Base-by-base conservation (phyloP, 2,329 filamentous ascomycete genomes). In the Diaporthe nobilis region DNA sequence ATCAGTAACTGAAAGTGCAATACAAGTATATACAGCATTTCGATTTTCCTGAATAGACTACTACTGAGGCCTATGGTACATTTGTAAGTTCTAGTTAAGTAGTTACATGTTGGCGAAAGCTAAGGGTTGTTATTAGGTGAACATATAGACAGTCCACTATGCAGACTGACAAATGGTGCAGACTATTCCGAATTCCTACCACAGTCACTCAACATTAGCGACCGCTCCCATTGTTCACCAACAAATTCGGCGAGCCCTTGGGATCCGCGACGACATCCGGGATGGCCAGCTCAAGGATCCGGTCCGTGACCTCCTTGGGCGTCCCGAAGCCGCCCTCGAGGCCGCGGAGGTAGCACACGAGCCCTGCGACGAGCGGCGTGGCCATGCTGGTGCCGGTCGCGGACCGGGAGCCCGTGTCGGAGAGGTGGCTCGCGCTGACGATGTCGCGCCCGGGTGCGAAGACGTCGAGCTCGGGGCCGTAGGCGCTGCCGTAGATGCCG, bases 331-430 rank as follows among this genome's bases (percentile, higher is more conserved):
- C 65, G 31, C 47, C 65, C 31, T 89, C 86, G 1, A 88, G 81
- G 13, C 81, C 83, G 76, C 88, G 80, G 42, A 92, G 82, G 81
- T 92, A 92, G n/a, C 89, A 85, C 17, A 87, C 90, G 22, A 93
- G 81, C 13, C 91, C 92, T 31, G 89, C 85, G 71, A 93, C 85
- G 79, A 92, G 90, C 0, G 91, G 91, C 7, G 87, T 84, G 2
- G 91, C 89, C 91, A 92, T 92, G 51, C 88, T 91, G 10, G 92
- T 93, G 47, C 91, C 91, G 22, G 85, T 88, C 79, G 91, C 85
- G 34, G 80, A 85, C 60, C 83, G 83, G 22, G 81, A 87, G 34
- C 88, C 85, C 8, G 79, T 84, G 51, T 75, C 12, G 67, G 80
- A 80, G 49, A 83, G 82, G 60, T 83, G 85, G 83, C 85, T 87